phyloP scores from a whole-genome alignment of 73 alveolate genomes.

The Blepharisma stoltei region DNA sequence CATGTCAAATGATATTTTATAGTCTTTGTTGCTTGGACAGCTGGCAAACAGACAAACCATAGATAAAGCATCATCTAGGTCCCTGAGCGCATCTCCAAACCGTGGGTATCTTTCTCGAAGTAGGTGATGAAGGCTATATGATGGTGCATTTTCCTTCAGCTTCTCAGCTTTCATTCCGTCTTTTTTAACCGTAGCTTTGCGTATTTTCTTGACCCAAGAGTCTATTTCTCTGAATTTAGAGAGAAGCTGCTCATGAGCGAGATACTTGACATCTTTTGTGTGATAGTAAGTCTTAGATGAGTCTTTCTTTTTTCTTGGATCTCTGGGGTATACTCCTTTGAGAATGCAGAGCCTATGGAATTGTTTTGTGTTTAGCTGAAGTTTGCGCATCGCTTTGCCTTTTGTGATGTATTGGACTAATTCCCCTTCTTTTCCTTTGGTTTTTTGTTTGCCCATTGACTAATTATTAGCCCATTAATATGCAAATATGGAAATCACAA shows the following conservation, averaged over 20 bases:
- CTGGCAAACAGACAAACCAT: slow-evolving; percentile 93
- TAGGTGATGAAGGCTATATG: slow-evolving; percentile 87
- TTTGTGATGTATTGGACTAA: slow-evolving; percentile 77
- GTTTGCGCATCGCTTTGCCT: slow-evolving; percentile 89
- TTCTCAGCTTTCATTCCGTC: slow-evolving; percentile 59
- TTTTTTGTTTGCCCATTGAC: slow-evolving; percentile 74
- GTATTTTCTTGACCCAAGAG: slow-evolving; percentile 70
- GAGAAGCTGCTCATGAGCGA: slow-evolving; percentile 78
- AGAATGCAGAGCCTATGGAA: slow-evolving; percentile 94
- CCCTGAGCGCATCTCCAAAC: slow-evolving; percentile 96
- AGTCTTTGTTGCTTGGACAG: slow-evolving; percentile 75
- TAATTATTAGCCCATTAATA: no score
- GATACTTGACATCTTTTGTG: slow-evolving; percentile 87
- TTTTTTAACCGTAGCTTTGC: slow-evolving; percentile 59
- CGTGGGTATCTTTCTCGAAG: slow-evolving; percentile 99
- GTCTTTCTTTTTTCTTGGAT: slow-evolving; percentile 96
- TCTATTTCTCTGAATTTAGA: slow-evolving; percentile 71
- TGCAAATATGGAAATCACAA: no score
- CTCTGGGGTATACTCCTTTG: slow-evolving; percentile 98
- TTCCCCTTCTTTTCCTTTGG: slow-evolving; percentile 76
- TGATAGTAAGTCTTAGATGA: slow-evolving; percentile 97
- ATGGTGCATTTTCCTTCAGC: slow-evolving; percentile 80
- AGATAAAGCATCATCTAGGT: slow-evolving; percentile 98
- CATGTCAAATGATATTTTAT: slow-evolving; percentile 57
- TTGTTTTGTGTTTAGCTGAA: slow-evolving; percentile 76